Base-by-base conservation (phyloP, 2,329 filamentous ascomycete species). In the Cladosporium sp. region DNA sequence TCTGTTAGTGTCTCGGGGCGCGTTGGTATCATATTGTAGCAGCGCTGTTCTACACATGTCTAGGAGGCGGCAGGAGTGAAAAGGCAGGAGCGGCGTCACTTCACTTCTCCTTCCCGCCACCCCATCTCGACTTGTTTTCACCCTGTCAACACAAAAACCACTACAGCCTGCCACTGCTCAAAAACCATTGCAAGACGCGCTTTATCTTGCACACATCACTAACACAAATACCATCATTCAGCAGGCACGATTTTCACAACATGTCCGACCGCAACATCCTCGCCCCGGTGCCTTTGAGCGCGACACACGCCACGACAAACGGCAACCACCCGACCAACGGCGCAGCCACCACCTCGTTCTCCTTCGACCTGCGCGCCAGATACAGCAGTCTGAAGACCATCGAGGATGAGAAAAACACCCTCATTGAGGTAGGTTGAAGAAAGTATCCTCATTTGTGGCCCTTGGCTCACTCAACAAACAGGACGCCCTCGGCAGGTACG, bases 401-500 rank as follows among this genome's bases (percentile, higher is more conserved):
- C 35, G 66, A 70, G 12, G 53, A 53, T 7, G 57, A 62, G 20
- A 71, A 65, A 52, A 59, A 62, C 15, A 54, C 55, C 6, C 58
- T 72, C 25, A 58, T 71, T 29, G 56, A 63, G 48, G 68, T 53
- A 41, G 3, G 35, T 38, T 5, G 3, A 12, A 19, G 29, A 13
- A 15, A 11, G 22, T 12, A 12, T 15, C 5, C 4, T 27, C 5
- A 9, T 9, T 9, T 27, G n/a, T 27, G 9, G 36, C 16, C 2
- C 36, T 4, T 20, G 16, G 16, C 36, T 11, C 11, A 38, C 36
- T 13, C 36, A 9, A 20, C 16, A 7, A 15, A 27, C 39, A 72
- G 67, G 71, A 73, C 52, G 53, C 74, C 11, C 57, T 73, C 35
- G 59, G 54, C 22, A 65, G 69, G n/a, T 70, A 72, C 54, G 64